Base-by-base conservation (phyloP, 2,329 filamentous ascomycete genomes). In the Verticillium zaregamsianum region DNA sequence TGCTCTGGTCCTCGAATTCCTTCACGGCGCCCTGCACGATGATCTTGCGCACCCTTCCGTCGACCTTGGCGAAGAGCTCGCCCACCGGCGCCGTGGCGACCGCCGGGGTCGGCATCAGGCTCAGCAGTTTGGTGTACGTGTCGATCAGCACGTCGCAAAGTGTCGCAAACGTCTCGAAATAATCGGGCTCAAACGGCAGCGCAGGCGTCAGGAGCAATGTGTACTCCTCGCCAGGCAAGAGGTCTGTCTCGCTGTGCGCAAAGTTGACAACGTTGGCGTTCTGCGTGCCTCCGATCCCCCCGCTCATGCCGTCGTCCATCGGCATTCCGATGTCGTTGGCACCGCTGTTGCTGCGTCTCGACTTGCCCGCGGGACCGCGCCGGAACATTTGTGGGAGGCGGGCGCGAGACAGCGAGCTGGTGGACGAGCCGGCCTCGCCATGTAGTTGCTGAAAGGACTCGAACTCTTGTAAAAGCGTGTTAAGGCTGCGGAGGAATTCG, bases 71-170 rank as follows among this genome's bases (percentile, higher is more conserved):
- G 68, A 99, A 99, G 60, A 94, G 80, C 72, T 98, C 95, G 0
- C 89, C 91, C 0, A 98, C 82, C 0, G 80, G 76, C 0, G 86
- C 83, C 5, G 82, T 86, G 71, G 91, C 95, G 58, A 90, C 84
- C 31, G 89, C 85, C 1, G 93, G 90, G 3, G 87, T 86, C n/a
- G 88, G 83, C 25, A 98, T 80, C 63, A 99, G 80, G 54, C 81
- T 82, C 69, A 96, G 80, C 32, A 99, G 86, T 60, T 88, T 86
- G 39, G 88, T 87, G 77, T 99, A 99, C 70, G 89, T 92, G 74
- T 98, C 95, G 69, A 97, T 96, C 64, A 99, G 79, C 3, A 96
- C 92, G 72, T 99, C 95, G 78, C 95, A 98, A 7, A 99, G 82
- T 14, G 95, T 97, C 15, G 93, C 90, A 77, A 98, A 98, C 0